Conservation (phyloP, 106 monocot genomes). For the Vanilla planifolia region DNA sequence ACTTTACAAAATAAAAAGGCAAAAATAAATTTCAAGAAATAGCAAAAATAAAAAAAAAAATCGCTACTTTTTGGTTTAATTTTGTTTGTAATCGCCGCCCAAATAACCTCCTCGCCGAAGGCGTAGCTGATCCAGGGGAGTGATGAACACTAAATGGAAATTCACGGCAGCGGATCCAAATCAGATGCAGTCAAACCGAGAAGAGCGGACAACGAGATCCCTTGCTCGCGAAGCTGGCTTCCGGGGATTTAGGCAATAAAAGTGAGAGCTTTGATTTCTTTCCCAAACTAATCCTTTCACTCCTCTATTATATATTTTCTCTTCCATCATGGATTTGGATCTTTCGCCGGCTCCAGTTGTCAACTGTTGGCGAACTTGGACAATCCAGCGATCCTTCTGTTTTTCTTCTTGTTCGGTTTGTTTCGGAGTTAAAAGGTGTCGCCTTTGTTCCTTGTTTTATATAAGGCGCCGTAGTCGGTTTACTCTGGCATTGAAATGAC, state of each 20-base stretch:
- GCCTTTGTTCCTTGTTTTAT: not conserved
- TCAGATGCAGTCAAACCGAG: not conserved
- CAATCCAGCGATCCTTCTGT: not conserved
- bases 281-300: not conserved
- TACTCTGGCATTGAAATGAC: not conserved
- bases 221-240: not conserved
- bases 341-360: not conserved
- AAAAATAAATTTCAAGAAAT: too few species aligned
- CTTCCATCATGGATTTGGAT: not conserved
- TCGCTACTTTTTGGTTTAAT: too few species aligned
- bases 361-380: not conserved
- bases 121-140: too few species aligned
- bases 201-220: not conserved
- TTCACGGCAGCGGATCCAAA: too few species aligned
- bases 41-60: too few species aligned
- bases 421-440: not conserved
- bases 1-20: too few species aligned
- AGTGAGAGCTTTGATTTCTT: not conserved
- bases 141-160: too few species aligned
- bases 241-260: not conserved
- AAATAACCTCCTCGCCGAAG: too few species aligned
- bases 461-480: not conserved
- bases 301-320: not conserved
- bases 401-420: not conserved
- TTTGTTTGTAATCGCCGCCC: too few species aligned